These are phyloP conservation scores for Fonsecaea monophora DNA, from an alignment of 2,329 filamentous ascomycete species.

Conservation along the genomic window DNA sequence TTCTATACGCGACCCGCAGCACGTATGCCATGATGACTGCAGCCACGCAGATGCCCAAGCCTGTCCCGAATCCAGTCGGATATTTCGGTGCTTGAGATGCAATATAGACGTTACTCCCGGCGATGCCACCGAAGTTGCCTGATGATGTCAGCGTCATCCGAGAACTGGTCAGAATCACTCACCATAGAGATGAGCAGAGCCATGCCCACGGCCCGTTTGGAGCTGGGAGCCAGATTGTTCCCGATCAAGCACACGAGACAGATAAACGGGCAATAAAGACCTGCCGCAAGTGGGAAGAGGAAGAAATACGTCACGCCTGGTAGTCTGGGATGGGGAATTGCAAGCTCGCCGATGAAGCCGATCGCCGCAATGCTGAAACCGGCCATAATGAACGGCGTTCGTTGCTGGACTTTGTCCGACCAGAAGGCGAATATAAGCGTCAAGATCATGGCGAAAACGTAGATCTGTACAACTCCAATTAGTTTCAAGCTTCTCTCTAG, in stretches of 20 bases:
- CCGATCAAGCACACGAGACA: constrained; percentile 71
- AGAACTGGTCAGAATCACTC: neutral
- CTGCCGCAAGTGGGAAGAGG: constrained; percentile 59
- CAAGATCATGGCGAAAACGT: constrained; percentile 74
- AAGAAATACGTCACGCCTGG: constrained; percentile 53
- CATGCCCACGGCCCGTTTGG: constrained; percentile 71
- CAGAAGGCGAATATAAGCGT: constrained; percentile 51
- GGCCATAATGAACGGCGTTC: constrained; percentile 69
- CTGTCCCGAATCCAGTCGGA: constrained; percentile 47
- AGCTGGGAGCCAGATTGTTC: constrained; percentile 74
- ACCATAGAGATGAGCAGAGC: constrained; percentile 66
- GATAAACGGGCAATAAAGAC: constrained; percentile 68
- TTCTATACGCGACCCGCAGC: constrained; percentile 39
- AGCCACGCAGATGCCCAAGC: constrained; percentile 46
- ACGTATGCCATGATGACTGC: constrained; percentile 44
- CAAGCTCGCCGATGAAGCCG: constrained; percentile 68
- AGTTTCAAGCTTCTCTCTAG: constrained; percentile 37
- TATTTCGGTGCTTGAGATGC: constrained; percentile 46
- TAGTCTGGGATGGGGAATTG: constrained; percentile 50
- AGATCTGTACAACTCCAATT: constrained; percentile 45
- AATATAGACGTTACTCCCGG: constrained; percentile 51
- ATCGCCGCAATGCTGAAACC: constrained; percentile 63
- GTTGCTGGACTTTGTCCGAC: constrained; percentile 64
- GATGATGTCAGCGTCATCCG: neutral
- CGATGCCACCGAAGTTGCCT: constrained; percentile 63